Conservation (phyloP, 2,329 filamentous ascomycete species). For the Clarireedia monteithiana region DNA sequence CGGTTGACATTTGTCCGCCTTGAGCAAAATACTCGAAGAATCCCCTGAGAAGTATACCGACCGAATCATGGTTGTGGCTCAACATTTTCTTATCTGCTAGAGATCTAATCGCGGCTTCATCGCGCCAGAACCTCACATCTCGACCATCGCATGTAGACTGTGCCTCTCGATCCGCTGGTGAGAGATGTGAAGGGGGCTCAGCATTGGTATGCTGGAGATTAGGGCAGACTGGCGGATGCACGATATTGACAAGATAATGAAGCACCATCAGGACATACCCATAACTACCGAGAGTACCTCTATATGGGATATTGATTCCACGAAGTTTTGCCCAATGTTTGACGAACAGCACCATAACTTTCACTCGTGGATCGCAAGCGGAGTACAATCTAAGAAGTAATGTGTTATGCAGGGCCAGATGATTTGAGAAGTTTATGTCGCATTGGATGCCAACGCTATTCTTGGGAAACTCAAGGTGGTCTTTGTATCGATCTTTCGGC, state of each 20-base stretch:
- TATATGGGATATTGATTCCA: slow-evolving; percentile 80
- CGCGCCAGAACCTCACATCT: slow-evolving; percentile 69
- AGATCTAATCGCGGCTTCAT: slow-evolving; percentile 59
- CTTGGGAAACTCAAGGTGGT: slow-evolving; percentile 70
- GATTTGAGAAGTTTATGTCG: slow-evolving; percentile 86
- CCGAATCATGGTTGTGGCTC: slow-evolving; percentile 59
- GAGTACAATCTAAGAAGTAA: slow-evolving; percentile 76
- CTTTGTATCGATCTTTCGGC: slow-evolving; percentile 45
- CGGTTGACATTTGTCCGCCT: slow-evolving; percentile 43
- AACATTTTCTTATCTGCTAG: slow-evolving; percentile 52
- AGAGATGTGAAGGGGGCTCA: slow-evolving; percentile 36
- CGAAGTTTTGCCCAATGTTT: slow-evolving; percentile 86
- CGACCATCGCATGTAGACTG: slow-evolving; percentile 50
- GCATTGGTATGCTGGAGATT: slow-evolving; percentile 63
- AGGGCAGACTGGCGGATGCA: slow-evolving; percentile 70
- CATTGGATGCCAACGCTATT: slow-evolving; percentile 74
- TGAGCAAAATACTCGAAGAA: slow-evolving; percentile 87
- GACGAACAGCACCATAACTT: slow-evolving; percentile 73
- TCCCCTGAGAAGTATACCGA: slow-evolving; percentile 66
- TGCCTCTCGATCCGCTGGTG: slow-evolving; percentile 34
- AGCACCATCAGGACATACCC: slow-evolving; percentile 89
- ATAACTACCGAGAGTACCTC: slow-evolving; percentile 80
- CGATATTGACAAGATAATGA: slow-evolving; percentile 82
- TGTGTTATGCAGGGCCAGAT: slow-evolving; percentile 78
- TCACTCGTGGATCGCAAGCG: slow-evolving; percentile 68